Evolutionary conservation across 1,284 basidiomycete species (phyloP), one percentile per base, ranked within the genome.

Genomic region (Phellinidium pouzarii): DNA sequence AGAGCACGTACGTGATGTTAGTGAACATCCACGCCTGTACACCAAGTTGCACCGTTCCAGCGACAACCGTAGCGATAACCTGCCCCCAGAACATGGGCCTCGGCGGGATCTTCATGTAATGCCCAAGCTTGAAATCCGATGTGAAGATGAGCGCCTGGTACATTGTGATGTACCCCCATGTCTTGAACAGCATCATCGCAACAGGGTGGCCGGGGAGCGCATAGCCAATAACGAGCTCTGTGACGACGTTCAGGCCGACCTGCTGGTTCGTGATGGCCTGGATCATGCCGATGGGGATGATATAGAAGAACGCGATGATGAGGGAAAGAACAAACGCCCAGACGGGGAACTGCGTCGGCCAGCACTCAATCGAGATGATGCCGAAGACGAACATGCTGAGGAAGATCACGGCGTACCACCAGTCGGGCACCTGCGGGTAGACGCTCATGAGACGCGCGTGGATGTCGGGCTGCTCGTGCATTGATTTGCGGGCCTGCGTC

Each of bases 141-240:
- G 67, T 60, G 54, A 71, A 73, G 4, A 52, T 66, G 67, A 17
- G 57, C 59, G 51, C 67, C 65, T 29, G 67, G 62, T 56, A 71
- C 70, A 61, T 72, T 68, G 26, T 60, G 58, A 62, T 45, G 50
- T 60, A 49, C 34, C 58, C 66, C 55, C 60, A 63, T 1, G 61
- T 63, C 54, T 75, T 74, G 68, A 74, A 75, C 60, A 70, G 62
- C 70, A 73, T 74, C 61, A 72, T 69, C 0, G 76, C 75, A 47
- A 71, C 29, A 59, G 60, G 50, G 59, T 58, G 55, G 57, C 51
- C 36, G 62, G 66, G 27, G 56, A 57, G 54, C 59, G 23, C 7
- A 61, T 64, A 49, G 9, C 65, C 65, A 44, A 62, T 59, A 48
- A 66, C 56, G 56, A 65, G 62, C 58, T 74, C 70, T 27, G 71